Base-by-base conservation (phyloP, 2,329 filamentous ascomycete species). In the Fusarium aywerte region DNA sequence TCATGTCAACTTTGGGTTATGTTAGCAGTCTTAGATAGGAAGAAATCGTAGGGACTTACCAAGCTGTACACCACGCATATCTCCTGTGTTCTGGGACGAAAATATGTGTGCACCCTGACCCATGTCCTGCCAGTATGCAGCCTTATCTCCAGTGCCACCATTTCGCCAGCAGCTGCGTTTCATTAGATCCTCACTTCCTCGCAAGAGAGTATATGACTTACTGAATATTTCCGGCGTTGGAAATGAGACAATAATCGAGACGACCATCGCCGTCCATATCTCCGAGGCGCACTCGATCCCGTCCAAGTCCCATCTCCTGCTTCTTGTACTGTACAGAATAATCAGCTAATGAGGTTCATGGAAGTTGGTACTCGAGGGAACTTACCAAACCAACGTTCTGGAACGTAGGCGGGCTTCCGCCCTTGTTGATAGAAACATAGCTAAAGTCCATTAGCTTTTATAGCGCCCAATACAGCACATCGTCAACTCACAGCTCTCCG, bases 51-150 rank as follows among this genome's bases (percentile, higher is more conserved):
- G n/a, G 2, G 3, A 4, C 47, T 38, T 13, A 50, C 47, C 47
- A 20, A 52, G 20, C n/a, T 52, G 49, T 27, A 52, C 49, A 27
- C 49, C 49, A 9, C 49, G 29, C 49, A 52, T 52, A 5, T 52
- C 49, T 5, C 49, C 49, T 5, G 12, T 52, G 9, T 52, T 52
- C 12, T 52, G 38, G 7, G 49, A 18, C 27, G 36, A 4, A 12
- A 52, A 33, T 7, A 52, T 52, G 38, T 52, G 38, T 7, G 38
- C 9, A 18, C 49, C 49, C 4, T 33, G 4, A 10, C 49, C 49
- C 38, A 52, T 52, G 16, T 52, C 49, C 12, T 52, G 49, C 49
- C 49, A 52, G 16, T 52, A 52, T 25, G 49, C 49, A n/a, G 49
- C 49, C 27, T 52, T 52, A 16, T 52, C 49, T 16, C 49, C 49